phyloP scores from a whole-genome alignment of 1,139 yeast species.

The Geotrichum armillariae region DNA sequence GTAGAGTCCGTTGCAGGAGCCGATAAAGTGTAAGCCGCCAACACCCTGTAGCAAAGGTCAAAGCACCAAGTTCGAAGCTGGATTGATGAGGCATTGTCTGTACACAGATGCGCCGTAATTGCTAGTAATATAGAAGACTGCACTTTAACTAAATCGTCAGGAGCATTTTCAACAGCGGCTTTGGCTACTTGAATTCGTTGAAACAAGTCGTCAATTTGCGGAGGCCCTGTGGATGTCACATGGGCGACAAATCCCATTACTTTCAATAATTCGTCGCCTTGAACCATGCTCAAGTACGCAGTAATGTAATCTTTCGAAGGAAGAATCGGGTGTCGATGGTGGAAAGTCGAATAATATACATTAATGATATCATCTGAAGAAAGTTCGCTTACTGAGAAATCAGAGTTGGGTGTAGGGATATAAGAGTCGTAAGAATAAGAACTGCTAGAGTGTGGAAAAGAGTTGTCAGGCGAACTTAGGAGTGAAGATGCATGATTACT shows the following conservation, averaged over 20 bases:
- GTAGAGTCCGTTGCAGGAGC: constrained; percentile 11
- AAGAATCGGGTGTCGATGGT: constrained; percentile 21
- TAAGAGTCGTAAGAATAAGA: constrained; percentile 18
- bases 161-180: constrained; percentile 15
- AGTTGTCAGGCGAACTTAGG: constrained; percentile 4
- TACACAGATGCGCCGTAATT: constrained; percentile 19
- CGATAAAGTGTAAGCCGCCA: constrained; percentile 12
- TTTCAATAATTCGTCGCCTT: constrained; percentile 17
- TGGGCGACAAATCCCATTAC: constrained; percentile 17
- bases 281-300: constrained; percentile 7
- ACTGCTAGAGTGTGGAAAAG: constrained; percentile 8
- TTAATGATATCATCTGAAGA: constrained; percentile 17
- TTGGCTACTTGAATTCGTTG: constrained; percentile 15
- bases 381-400: not conserved
- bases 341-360: constrained; percentile 21
- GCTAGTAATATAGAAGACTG: constrained; percentile 19
- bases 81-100: constrained; percentile 20
- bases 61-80: constrained; percentile 22
- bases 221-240: constrained; percentile 5
- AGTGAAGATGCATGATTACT: constrained; percentile 1
- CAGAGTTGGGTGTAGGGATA: constrained; percentile 13
- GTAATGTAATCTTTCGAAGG: constrained; percentile 14
- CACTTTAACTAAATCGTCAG: constrained; percentile 20
- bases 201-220: constrained; percentile 8
- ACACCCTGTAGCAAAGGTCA: constrained; percentile 12